A percentile compares a stretch with the other conserved stretches of the same genome.
Evolutionary conservation across 805 yeast genomes (phyloP).

Genomic region (Saccharomycopsis fermentans): DNA sequence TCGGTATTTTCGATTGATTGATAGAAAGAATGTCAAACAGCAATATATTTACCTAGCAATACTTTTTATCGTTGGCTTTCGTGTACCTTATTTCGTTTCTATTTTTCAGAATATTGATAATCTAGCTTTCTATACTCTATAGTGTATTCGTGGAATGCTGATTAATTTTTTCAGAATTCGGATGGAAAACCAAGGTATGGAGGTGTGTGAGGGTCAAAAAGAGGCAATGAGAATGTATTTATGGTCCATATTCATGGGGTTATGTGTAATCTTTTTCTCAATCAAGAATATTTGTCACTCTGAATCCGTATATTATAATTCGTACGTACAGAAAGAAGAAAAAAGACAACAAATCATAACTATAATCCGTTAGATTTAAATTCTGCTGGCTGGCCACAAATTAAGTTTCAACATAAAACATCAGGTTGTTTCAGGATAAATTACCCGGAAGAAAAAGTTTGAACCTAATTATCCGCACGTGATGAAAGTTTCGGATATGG

Average conservation of each 20-base stretch:
- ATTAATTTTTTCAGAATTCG: not conserved
- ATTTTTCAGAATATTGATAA: too few relatives aligned
- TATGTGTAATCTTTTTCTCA: not conserved
- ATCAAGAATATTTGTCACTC: not conserved
- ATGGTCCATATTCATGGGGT: not conserved
- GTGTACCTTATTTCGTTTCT: too few relatives aligned
- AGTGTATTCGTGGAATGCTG: too few relatives aligned
- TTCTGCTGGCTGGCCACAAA: not conserved
- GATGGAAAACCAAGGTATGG: not conserved
- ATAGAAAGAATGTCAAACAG: too few relatives aligned
- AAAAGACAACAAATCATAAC: not conserved
- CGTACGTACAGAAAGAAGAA: not conserved
- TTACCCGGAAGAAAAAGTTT: not conserved
- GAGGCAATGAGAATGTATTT: not conserved
- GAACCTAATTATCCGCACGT: not conserved
- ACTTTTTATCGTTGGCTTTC: too few relatives aligned
- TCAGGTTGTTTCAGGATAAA: too few relatives aligned
- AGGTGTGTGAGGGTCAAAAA: too few relatives aligned
- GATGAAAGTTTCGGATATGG: too few relatives aligned
- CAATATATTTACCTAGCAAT: too few relatives aligned
- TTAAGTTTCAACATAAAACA: not conserved
- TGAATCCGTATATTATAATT: not conserved
- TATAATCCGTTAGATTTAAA: not conserved
- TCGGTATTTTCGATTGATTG: too few relatives aligned
- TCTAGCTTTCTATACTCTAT: too few relatives aligned